phyloP scores from a whole-genome alignment of 495 filamentous ascomycete species.

The Xylaria intraflava region DNA sequence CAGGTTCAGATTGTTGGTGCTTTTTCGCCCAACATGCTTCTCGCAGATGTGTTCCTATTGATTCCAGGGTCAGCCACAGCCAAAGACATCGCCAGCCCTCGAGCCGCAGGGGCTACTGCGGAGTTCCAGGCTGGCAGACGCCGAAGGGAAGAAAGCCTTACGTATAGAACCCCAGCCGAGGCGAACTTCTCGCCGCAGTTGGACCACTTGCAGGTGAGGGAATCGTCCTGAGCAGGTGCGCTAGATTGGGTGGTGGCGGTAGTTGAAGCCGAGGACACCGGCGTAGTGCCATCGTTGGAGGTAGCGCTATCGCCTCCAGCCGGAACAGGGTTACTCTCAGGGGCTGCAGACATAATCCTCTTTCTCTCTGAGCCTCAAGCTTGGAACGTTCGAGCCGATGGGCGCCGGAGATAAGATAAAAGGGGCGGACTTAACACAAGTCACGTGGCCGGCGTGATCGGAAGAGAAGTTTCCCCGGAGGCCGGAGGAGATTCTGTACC shows the following conservation, averaged over 20 bases:
- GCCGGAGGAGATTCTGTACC: not conserved
- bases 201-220: constrained; percentile 78
- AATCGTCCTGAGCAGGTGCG: constrained; percentile 43
- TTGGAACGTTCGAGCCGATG: not conserved
- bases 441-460: not conserved
- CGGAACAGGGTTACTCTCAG: constrained; percentile 20
- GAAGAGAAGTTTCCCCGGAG: not conserved
- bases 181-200: constrained; percentile 75
- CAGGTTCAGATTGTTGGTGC: constrained; percentile 96
- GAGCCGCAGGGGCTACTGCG: not conserved
- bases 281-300: constrained; percentile 40
- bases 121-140: constrained; percentile 8
- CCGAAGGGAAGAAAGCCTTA: constrained; percentile 44
- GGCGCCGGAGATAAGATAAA: not conserved
- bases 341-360: constrained; percentile 23
- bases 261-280: constrained; percentile 34
- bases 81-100: not conserved
- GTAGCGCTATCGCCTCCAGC: constrained; percentile 28
- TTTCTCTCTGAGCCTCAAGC: not conserved
- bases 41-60: constrained; percentile 98
- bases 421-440: not conserved
- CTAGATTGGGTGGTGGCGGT: constrained; percentile 32
- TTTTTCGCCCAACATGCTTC: constrained; percentile 95
- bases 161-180: constrained; percentile 80
- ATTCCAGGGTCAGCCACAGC: constrained; percentile 22